Evolutionary conservation across 352 stramenopile species (phyloP).

Genomic region (Globisporangium mamillatum): DNA sequence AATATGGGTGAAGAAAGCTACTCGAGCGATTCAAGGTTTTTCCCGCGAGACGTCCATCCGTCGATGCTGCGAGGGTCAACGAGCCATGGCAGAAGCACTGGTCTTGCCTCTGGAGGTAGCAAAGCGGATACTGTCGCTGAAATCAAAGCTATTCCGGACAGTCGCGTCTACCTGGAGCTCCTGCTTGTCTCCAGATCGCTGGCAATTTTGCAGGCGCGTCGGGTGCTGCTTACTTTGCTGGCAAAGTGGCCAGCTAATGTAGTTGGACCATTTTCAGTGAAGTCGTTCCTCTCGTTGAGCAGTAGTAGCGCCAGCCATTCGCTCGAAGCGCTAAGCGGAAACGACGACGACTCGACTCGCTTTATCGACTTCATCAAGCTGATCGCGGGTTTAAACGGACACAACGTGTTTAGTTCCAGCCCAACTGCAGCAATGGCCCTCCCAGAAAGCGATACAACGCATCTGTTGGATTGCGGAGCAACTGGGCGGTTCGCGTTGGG

Average conservation of each 20-base stretch:
- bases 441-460: slow-evolving; percentile 38
- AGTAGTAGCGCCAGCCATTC: neutral
- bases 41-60: slow-evolving; percentile 68
- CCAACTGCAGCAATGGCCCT: slow-evolving; percentile 26
- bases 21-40: slow-evolving; percentile 72
- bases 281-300: slow-evolving; percentile 34
- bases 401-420: slow-evolving; percentile 31
- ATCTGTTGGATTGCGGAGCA: slow-evolving; percentile 55
- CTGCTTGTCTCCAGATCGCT: slow-evolving; percentile 73
- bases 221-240: slow-evolving; percentile 70
- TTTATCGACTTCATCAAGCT: slow-evolving; percentile 88
- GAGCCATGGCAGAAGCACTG: slow-evolving; percentile 43
- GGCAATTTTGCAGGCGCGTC: slow-evolving; percentile 76
- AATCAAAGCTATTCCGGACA: slow-evolving; percentile 76
- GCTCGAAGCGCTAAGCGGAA: neutral
- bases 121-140: slow-evolving; percentile 71
- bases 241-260: slow-evolving; percentile 65
- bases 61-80: slow-evolving; percentile 64
- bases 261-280: slow-evolving; percentile 59
- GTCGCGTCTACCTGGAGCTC: slow-evolving; percentile 74
- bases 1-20: slow-evolving; percentile 84
- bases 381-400: slow-evolving; percentile 63
- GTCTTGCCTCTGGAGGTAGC: slow-evolving; percentile 38
- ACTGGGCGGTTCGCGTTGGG: slow-evolving; percentile 52
- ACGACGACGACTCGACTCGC: slow-evolving; percentile 33